Conservation (phyloP, 352 stramenopile species). For the Lagenidium giganteum region DNA sequence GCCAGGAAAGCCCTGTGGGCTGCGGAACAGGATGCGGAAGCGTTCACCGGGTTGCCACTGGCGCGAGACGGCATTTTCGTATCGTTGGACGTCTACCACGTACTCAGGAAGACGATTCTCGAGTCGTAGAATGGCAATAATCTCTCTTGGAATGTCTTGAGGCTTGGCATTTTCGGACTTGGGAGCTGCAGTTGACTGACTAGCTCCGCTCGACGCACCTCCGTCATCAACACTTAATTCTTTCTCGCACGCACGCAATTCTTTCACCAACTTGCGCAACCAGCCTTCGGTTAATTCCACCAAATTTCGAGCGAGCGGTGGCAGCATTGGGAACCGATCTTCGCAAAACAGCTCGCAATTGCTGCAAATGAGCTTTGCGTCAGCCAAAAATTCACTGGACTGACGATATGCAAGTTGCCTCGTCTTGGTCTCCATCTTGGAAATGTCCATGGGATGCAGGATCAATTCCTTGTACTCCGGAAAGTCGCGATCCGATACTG, state of each 20-base stretch:
- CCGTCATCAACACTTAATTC: slow-evolving; percentile 3
- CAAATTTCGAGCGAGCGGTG: slow-evolving; percentile 51
- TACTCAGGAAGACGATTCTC: slow-evolving; percentile 66
- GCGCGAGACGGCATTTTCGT: slow-evolving; percentile 33
- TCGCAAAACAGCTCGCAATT: slow-evolving; percentile 73
- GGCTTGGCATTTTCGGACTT: slow-evolving; percentile 9
- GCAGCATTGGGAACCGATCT: slow-evolving; percentile 57
- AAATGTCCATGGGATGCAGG: slow-evolving; percentile 56
- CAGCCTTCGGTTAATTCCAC: slow-evolving; percentile 44
- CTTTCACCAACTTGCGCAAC: slow-evolving; percentile 49
- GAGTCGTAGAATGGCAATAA: slow-evolving; percentile 56
- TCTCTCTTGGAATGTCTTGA: slow-evolving; percentile 1
- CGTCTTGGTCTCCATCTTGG: slow-evolving; percentile 35
- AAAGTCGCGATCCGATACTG: slow-evolving; percentile 58
- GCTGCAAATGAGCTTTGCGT: slow-evolving; percentile 53
- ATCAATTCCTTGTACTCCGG: slow-evolving; percentile 72
- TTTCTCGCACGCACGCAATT: slow-evolving; percentile 44
- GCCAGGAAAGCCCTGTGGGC: slow-evolving; percentile 42
- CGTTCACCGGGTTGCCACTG: slow-evolving; percentile 44
- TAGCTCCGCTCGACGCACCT: slow-evolving; percentile 1
- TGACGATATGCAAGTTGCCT: slow-evolving; percentile 41
- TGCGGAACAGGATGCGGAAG: slow-evolving; percentile 69
- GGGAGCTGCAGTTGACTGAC: neutral
- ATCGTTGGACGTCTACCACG: slow-evolving; percentile 52
- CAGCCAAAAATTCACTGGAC: slow-evolving; percentile 34